Conservation (phyloP, 345 rosid species). For the Carallia brachiata region DNA sequence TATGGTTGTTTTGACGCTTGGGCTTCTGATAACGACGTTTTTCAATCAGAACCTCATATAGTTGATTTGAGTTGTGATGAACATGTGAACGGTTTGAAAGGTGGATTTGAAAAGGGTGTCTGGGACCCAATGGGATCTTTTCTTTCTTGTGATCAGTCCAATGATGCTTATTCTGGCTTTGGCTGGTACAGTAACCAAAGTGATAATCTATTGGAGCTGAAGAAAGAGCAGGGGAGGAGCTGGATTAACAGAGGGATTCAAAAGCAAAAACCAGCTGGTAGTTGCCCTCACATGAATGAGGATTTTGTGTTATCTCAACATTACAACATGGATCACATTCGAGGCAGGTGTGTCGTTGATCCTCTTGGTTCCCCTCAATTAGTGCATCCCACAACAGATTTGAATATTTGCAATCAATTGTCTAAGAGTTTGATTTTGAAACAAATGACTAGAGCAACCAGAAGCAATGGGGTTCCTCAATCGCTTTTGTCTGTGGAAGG, state of each 20-base stretch:
- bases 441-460: slow-evolving; percentile 15
- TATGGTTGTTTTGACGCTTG: slow-evolving; percentile 25
- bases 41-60: slow-evolving; percentile 22
- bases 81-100: slow-evolving; percentile 26
- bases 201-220: slow-evolving; percentile 30
- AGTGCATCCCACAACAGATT: slow-evolving; percentile 16
- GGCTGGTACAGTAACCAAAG: slow-evolving; percentile 25
- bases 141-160: slow-evolving; percentile 20
- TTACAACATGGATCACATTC: slow-evolving; percentile 21
- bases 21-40: slow-evolving; percentile 28
- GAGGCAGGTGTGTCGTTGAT: slow-evolving; percentile 19
- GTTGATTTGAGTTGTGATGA: slow-evolving; percentile 25
- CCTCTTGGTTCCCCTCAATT: slow-evolving; percentile 15
- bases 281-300: slow-evolving; percentile 21
- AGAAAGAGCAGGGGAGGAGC: slow-evolving; percentile 24
- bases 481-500: slow-evolving; percentile 26
- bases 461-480: slow-evolving; percentile 29
- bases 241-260: slow-evolving; percentile 13
- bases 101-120: slow-evolving; percentile 25
- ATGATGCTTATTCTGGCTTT: slow-evolving; percentile 16
- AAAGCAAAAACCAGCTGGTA: slow-evolving; percentile 12
- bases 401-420: slow-evolving; percentile 15
- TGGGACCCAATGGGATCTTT: slow-evolving; percentile 29
- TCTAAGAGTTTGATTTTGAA: slow-evolving; percentile 23
- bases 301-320: slow-evolving; percentile 17